Conservation (phyloP, 331 rosid genomes). For the Acacia pycnantha region DNA sequence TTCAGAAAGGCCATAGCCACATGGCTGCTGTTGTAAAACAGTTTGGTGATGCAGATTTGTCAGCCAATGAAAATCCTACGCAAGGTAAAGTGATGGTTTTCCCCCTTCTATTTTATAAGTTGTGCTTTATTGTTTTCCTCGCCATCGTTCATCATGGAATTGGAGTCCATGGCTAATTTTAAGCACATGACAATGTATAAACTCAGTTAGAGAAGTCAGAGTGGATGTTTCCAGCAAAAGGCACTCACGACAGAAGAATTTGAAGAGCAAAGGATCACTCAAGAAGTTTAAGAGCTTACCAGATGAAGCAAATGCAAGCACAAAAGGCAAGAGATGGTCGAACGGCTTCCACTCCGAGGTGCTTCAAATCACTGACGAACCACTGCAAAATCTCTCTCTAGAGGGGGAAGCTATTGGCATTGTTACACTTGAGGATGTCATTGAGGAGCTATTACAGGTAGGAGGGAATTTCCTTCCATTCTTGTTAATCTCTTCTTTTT, state of each 20-base stretch:
- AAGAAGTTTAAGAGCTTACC: background rate
- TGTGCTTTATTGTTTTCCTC: background rate
- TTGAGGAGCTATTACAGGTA: constrained; percentile 15
- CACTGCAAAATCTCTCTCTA: background rate
- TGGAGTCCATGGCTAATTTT: background rate
- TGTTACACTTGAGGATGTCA: constrained; percentile 12
- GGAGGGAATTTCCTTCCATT: background rate
- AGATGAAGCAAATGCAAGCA: background rate
- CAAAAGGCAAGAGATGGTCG: background rate
- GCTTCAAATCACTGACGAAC: constrained; percentile 8
- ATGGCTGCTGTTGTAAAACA: constrained; percentile 4
- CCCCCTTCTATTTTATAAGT: background rate
- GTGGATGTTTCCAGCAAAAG: background rate
- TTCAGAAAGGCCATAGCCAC: constrained; percentile 15
- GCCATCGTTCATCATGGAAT: background rate
- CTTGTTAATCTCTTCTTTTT: background rate
- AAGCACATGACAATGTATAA: background rate
- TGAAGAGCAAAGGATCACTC: background rate
- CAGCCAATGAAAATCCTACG: background rate
- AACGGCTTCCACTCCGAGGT: background rate
- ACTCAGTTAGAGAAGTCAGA: background rate
- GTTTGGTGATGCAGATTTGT: background rate
- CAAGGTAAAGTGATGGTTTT: background rate
- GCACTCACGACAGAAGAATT: background rate
- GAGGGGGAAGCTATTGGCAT: constrained; percentile 10